Evolutionary conservation across 192 early-diverging fungal genomes (phyloP).

Genomic region (Coemansia sp.): DNA sequence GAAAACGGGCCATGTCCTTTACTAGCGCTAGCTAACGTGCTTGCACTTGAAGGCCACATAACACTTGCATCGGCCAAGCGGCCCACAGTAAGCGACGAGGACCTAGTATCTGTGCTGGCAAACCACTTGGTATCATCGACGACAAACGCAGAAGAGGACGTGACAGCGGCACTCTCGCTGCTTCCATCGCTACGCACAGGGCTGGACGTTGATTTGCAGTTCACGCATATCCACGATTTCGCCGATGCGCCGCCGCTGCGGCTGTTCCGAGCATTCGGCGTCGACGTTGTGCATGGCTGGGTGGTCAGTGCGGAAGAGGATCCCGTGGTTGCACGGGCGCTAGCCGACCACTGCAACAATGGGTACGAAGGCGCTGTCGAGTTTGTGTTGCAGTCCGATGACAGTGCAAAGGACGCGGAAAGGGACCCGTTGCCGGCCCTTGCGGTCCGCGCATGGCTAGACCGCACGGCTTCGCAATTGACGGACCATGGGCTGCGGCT

Average conservation of each 20-base stretch:
- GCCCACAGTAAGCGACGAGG: constrained; percentile 64
- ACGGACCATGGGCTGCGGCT: constrained; percentile 76
- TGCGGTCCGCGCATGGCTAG: constrained; percentile 68
- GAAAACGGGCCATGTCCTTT: constrained; percentile 93
- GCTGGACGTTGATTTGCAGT: constrained; percentile 86
- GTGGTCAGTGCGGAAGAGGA: constrained; percentile 68
- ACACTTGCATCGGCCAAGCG: constrained; percentile 59
- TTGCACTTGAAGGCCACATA: constrained; percentile 74
- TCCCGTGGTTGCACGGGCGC: constrained; percentile 55
- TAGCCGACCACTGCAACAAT: constrained; percentile 57
- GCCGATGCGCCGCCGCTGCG: constrained; percentile 59
- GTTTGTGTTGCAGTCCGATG: constrained; percentile 68
- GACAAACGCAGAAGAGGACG: constrained; percentile 10
- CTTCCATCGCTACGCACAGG: constrained; percentile 42
- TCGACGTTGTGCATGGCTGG: constrained; percentile 92
- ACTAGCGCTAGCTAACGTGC: constrained; percentile 80
- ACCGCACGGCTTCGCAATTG: constrained; percentile 77
- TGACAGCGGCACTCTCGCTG: constrained; percentile 18
- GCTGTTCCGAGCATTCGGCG: constrained; percentile 79
- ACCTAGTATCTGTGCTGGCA: constrained; percentile 72
- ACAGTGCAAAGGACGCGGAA: constrained; percentile 16
- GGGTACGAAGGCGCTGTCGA: constrained; percentile 85
- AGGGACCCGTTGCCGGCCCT: constrained; percentile 37
- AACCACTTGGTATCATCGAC: constrained; percentile 59
- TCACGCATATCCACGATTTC: constrained; percentile 76